Evolutionary conservation across 352 stramenopile genomes (phyloP).

Genomic region (Pythium phragmitis): DNA sequence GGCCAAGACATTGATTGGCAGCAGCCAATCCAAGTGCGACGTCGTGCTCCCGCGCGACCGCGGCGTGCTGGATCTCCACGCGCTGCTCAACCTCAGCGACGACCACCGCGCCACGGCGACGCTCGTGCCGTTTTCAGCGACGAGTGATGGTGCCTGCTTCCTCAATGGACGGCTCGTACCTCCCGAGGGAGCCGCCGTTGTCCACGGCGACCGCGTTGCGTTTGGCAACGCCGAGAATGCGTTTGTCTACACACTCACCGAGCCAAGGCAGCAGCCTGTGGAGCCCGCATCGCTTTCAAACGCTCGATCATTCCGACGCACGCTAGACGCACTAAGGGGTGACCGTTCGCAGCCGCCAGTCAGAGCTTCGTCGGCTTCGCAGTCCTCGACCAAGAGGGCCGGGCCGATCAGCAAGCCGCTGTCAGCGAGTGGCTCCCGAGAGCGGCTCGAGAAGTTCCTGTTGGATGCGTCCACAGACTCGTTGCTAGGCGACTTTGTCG

Average conservation of each 20-base stretch:
- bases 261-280: background rate
- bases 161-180: slow-evolving; percentile 46
- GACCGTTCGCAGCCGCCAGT: slow-evolving; percentile 23
- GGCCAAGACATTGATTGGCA: slow-evolving; percentile 63
- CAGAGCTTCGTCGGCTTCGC: slow-evolving; percentile 13
- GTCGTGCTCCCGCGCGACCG: slow-evolving; percentile 39
- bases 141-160: slow-evolving; percentile 37
- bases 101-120: slow-evolving; percentile 35
- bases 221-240: slow-evolving; percentile 44
- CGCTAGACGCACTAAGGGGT: slow-evolving; percentile 46
- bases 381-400: slow-evolving; percentile 1
- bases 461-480: slow-evolving; percentile 55
- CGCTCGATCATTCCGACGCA: slow-evolving; percentile 41
- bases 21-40: slow-evolving; percentile 45
- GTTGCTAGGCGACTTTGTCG: slow-evolving; percentile 58
- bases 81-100: slow-evolving; percentile 44
- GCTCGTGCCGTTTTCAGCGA: slow-evolving; percentile 53
- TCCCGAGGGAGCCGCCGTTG: slow-evolving; percentile 39
- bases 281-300: slow-evolving; percentile 2
- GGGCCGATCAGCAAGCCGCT: background rate
- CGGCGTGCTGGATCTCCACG: slow-evolving; percentile 55
- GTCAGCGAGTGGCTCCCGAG: slow-evolving; percentile 14
- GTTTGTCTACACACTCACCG: slow-evolving; percentile 56
- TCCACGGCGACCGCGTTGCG: slow-evolving; percentile 60
- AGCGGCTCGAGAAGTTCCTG: slow-evolving; percentile 44